Percentiles rank a stretch among this genome's conserved stretches.
Conservation (phyloP, 2,329 filamentous ascomycete species). For the Ceratocystis smalleyi region DNA sequence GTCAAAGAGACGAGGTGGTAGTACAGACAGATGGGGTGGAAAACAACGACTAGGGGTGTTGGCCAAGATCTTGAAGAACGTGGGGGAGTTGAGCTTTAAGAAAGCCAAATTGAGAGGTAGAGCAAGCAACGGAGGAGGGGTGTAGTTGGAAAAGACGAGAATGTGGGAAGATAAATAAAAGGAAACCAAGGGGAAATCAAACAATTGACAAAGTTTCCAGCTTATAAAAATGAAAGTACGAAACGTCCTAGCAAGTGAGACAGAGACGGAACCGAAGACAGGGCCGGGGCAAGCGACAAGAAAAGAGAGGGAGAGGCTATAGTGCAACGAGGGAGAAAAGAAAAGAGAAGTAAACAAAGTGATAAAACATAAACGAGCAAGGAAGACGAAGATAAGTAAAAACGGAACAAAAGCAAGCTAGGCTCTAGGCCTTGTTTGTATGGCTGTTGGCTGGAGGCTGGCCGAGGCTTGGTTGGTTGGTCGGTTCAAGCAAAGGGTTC, state of each 20-base stretch:
- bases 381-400: not conserved
- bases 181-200: not conserved
- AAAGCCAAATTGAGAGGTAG: not conserved
- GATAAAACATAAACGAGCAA: too few relatives aligned
- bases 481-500: not conserved
- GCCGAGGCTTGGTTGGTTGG: not conserved
- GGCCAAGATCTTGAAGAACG: not conserved
- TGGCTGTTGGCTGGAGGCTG: too few relatives aligned
- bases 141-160: not conserved
- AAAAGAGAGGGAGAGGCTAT: not conserved
- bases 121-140: not conserved
- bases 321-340: not conserved
- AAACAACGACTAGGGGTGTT: not conserved
- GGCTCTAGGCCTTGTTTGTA: too few relatives aligned
- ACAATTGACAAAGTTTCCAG: not conserved
- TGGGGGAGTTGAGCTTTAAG: constrained; percentile 1
- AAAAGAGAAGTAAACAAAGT: not conserved
- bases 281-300: not conserved
- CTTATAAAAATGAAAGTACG: not conserved
- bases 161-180: not conserved
- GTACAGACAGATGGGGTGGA: not conserved
- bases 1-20: not conserved
- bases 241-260: constrained; percentile 2
- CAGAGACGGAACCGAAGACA: not conserved
- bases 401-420: not conserved